Percentiles rank a stretch among this genome's conserved stretches.
Conservation (phyloP, 192 early-diverging fungal genomes). For the Coemansia sp. region DNA sequence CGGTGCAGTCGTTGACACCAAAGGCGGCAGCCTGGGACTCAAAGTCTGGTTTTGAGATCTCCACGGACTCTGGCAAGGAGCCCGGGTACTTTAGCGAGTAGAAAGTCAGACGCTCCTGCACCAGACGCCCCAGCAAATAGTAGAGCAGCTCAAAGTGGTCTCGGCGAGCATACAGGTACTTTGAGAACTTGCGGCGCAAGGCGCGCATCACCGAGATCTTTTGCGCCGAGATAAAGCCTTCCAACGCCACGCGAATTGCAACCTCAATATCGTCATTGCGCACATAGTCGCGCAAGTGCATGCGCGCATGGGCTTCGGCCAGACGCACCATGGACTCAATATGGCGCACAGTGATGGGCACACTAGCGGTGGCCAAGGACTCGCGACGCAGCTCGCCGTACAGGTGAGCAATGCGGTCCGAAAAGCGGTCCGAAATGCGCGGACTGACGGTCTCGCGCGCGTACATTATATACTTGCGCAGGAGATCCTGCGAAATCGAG, state of each 20-base stretch:
- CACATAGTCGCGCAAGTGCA: constrained; percentile 92
- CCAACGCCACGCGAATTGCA: constrained; percentile 83
- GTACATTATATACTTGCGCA: constrained; percentile 87
- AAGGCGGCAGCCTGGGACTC: constrained; percentile 56
- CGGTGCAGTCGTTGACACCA: constrained; percentile 55
- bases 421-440: constrained; percentile 78
- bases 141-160: constrained; percentile 81
- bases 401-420: constrained; percentile 82
- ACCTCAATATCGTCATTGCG: constrained; percentile 88
- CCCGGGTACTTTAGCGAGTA: constrained; percentile 59
- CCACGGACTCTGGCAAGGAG: constrained; percentile 54
- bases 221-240: constrained; percentile 88
- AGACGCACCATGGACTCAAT: constrained; percentile 82
- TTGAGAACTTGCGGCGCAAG: constrained; percentile 79
- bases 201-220: constrained; percentile 85
- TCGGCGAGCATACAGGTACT: constrained; percentile 71
- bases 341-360: constrained; percentile 86
- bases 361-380: constrained; percentile 70
- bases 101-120: constrained; percentile 72
- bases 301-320: constrained; percentile 86
- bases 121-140: constrained; percentile 67
- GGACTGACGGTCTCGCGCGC: constrained; percentile 72
- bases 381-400: constrained; percentile 91
- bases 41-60: constrained; percentile 58
- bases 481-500: constrained; percentile 71